phyloP scores from a whole-genome alignment of 139 green algal species.

The Chlorella sorokiniana region DNA sequence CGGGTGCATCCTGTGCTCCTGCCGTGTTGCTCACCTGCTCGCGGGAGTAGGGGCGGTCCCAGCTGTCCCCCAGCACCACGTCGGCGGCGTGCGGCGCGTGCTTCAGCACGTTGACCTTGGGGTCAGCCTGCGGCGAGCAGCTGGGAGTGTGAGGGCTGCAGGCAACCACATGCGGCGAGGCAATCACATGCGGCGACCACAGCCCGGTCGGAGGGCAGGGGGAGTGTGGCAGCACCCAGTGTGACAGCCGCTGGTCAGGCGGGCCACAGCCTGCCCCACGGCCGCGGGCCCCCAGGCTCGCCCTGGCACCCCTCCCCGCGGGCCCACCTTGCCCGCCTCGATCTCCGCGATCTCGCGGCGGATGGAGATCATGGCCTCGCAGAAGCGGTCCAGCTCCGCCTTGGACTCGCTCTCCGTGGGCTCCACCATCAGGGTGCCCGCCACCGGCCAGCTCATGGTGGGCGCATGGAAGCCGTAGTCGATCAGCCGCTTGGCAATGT shows the following conservation, averaged over 20 bases:
- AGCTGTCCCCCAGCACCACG: constrained; percentile 82
- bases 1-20: too few relatives aligned
- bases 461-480: constrained; percentile 99
- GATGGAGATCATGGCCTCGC: constrained; percentile 97
- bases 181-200: not conserved
- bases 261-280: too few relatives aligned
- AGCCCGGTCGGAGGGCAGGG: too few relatives aligned
- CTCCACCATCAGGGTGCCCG: constrained; percentile 98
- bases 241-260: too few relatives aligned
- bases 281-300: too few relatives aligned
- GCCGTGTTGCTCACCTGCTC: constrained; percentile 74
- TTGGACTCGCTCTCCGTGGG: constrained; percentile 95
- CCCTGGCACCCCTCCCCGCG: not conserved
- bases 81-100: constrained; percentile 89
- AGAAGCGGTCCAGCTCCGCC: constrained; percentile 93
- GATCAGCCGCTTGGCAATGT: constrained; percentile 99
- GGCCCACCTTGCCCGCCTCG: constrained; percentile 64
- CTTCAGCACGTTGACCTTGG: constrained; percentile 93
- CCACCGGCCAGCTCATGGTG: constrained; percentile 99
- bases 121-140: constrained; percentile 26
- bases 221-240: not conserved
- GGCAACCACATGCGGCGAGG: not conserved
- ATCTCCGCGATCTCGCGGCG: constrained; percentile 81
- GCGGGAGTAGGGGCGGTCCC: constrained; percentile 91
- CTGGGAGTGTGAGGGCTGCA: not conserved